These are phyloP conservation scores for Prunus salicina DNA, from an alignment of 306 rosid species.

Conservation along the genomic window DNA sequence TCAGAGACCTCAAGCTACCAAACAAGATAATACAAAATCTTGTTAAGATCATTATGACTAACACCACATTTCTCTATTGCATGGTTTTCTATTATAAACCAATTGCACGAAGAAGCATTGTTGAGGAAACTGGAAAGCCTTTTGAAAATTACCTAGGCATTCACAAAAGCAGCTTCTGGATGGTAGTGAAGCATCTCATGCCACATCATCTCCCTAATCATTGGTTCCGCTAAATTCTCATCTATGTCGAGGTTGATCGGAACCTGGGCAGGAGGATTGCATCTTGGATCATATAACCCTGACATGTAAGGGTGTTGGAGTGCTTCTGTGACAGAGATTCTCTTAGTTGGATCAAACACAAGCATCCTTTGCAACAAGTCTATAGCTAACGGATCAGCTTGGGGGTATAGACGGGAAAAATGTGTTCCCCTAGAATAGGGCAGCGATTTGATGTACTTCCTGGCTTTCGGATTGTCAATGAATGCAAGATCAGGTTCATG, in stretches of 20 bases:
- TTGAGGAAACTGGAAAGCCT: constrained; percentile 17
- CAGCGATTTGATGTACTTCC: constrained; percentile 54
- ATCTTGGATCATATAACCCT: constrained; percentile 56
- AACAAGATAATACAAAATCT: constrained; percentile 24
- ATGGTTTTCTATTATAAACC: constrained; percentile 4
- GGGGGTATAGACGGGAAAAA: constrained; percentile 59
- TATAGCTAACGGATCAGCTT: constrained; percentile 74
- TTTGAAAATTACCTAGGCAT: constrained; percentile 20
- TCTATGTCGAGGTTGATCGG: constrained; percentile 68
- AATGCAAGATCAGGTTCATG: constrained; percentile 53
- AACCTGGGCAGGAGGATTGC: constrained; percentile 51
- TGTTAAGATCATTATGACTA: constrained; percentile 22
- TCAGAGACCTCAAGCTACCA: constrained; percentile 17
- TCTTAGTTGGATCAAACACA: constrained; percentile 76
- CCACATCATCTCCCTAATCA: constrained; percentile 88
- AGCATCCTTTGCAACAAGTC: constrained; percentile 84
- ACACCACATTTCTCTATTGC: constrained; percentile 23
- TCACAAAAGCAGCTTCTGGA: constrained; percentile 49
- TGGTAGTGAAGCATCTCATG: constrained; percentile 75
- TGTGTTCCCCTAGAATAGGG: constrained; percentile 53
- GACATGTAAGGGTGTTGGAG: constrained; percentile 84
- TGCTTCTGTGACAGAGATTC: constrained; percentile 70
- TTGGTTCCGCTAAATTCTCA: constrained; percentile 46
- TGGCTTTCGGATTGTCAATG: constrained; percentile 62
- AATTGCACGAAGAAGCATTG: constrained; percentile 2